Percentiles rank a stretch among this genome's conserved stretches.
phyloP scores from a whole-genome alignment of 345 rosid genomes.

The Arabidopsis suecica region DNA sequence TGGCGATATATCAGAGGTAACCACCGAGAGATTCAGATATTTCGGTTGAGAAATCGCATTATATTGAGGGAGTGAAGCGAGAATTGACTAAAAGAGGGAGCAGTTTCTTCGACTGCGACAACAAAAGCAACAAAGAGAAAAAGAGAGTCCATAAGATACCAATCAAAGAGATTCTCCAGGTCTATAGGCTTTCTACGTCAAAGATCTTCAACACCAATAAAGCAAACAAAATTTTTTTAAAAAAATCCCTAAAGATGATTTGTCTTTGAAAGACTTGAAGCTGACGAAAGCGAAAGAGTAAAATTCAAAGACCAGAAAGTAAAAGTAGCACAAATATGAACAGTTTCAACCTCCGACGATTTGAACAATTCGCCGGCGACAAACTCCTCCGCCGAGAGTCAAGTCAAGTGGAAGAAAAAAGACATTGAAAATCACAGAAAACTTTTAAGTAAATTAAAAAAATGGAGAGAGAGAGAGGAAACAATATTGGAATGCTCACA shows the following conservation, averaged over 20 bases:
- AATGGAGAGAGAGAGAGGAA: slow-evolving; percentile 3
- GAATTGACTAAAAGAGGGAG: slow-evolving; percentile 32
- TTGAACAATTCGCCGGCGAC: slow-evolving; percentile 22
- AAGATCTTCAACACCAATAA: slow-evolving; percentile 42
- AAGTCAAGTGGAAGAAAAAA: slow-evolving; percentile 8
- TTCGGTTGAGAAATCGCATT: slow-evolving; percentile 42
- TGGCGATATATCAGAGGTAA: slow-evolving; percentile 20
- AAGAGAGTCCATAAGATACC: slow-evolving; percentile 37
- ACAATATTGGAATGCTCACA: slow-evolving; percentile 48
- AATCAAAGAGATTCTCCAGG: slow-evolving; percentile 49
- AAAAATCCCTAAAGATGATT: slow-evolving; percentile 22
- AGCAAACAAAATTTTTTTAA: background rate
- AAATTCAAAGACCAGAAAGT: slow-evolving; percentile 12
- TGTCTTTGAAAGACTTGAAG: slow-evolving; percentile 41
- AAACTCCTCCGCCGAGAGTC: slow-evolving; percentile 29
- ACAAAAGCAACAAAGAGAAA: background rate
- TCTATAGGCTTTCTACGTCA: slow-evolving; percentile 51
- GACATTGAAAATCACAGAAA: background rate
- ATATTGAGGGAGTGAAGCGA: slow-evolving; percentile 10
- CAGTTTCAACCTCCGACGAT: slow-evolving; percentile 29
- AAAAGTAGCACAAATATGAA: slow-evolving; percentile 10
- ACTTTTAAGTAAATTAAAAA: background rate
- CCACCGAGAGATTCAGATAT: slow-evolving; percentile 8
- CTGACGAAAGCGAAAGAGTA: slow-evolving; percentile 37
- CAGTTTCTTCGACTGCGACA: slow-evolving; percentile 46